Base-by-base conservation (phyloP, 306 rosid species). In the Cucurbita ficifolia region DNA sequence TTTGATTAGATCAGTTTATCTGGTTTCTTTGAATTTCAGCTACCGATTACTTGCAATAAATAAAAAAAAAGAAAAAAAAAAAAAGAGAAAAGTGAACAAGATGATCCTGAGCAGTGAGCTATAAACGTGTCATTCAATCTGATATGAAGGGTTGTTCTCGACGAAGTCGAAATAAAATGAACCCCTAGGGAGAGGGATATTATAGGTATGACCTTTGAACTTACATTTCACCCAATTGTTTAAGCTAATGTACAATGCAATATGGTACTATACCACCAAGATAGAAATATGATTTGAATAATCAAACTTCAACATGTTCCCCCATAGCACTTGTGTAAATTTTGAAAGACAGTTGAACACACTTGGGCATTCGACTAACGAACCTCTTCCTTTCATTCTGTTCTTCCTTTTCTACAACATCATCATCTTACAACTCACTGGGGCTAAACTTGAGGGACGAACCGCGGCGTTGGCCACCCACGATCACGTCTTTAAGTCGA, bases 401-500 rank as follows among this genome's bases (percentile, higher is more conserved):
- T 63, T 29, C 63, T 36, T 60, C 79, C 75, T 79, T 43, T 74
- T 76, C 11, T 38, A 74, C 67, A 76, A 83, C 88, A 84, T 86
- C 96, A 79, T 84, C 89, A 81, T 94, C 97, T 54, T 85, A 80
- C 81, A 59, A 62, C 81, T 76, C 79, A 89, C 48, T 79, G 81
- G 92, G 42, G 82, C 90, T 79, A 79, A 85, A 86, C 79, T 83
- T 78, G 78, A 88, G 76, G 42, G 86, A 57, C 76, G 97, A 88
- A 45, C 96, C 85, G 4, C 85, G 92, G 21, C 90, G 88, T 13
- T 91, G 83, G 57, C 96, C 90, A 35, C 92, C 92, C 60, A 89
- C 87, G 39, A 95, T 84, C 76, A 82, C 89, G 33, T 88, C 96
- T 82, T 95, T 95, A 77, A 95, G 90, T 57, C 97, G 88, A 75